Evolutionary conservation across 1,284 basidiomycete genomes (phyloP), one percentile per base, ranked within the genome.

Genomic region (Ustilago bromivora): DNA sequence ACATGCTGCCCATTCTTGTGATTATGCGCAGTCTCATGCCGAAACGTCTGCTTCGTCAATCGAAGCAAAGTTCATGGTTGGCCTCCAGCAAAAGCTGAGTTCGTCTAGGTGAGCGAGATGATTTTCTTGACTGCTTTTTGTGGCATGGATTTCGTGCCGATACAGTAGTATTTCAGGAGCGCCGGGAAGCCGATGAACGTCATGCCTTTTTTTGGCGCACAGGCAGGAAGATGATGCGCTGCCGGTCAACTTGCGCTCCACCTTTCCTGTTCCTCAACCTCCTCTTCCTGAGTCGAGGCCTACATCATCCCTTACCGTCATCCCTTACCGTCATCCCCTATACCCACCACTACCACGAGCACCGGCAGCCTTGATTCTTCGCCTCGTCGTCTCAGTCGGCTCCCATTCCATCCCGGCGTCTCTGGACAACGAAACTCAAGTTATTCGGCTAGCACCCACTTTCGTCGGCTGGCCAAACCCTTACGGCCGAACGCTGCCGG

Each of bases 171-270:
- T 17, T 7, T 41, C 40, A 31, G 28, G 28, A 49, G 49, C 49
- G 49, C 28, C 28, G 49, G 49, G 49, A 52, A 51, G 49, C 31
- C 15, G 49, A 6, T 13, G 49, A 11, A 12, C 49, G 49, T 32
- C 49, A 32, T 51, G 28, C 8, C 12, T 31, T 51, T 4, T 32
- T 40, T 40, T 40, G 38, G 31, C 28, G 47, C 47, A 49, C n/a
- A n/a, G 12, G 38, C 38, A 40, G 4, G 10, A 10, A 17, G 38
- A 40, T 40, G 38, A 11, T 31, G 8, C 10, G 47, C 47, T 49
- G 47, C 47, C 47, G 49, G 49, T 51, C 49, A 51, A 51, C 31
- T 51, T 32, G 23, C 49, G 31, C 49, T 32, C 49, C 49, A 51
- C 28, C 28, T 51, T 51, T 28, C 28, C 49, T 31, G 12, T 32